Evolutionary conservation across 2,329 filamentous ascomycete genomes (phyloP).

Genomic region (Rhinocladiella similis): DNA sequence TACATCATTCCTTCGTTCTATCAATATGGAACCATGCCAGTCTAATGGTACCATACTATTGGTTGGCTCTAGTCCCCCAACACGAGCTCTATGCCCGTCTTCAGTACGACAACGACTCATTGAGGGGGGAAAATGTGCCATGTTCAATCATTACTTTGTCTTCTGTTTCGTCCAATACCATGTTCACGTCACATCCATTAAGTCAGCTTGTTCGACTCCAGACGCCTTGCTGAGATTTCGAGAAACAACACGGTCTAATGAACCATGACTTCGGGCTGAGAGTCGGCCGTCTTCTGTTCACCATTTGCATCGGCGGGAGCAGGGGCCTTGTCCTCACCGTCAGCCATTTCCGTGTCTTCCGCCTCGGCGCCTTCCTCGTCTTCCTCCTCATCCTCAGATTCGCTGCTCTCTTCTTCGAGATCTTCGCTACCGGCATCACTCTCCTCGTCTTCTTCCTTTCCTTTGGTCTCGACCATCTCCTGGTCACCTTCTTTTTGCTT

Average conservation of each 20-base stretch:
- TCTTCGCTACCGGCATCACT: conserved; percentile 78
- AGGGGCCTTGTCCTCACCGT: conserved; percentile 41
- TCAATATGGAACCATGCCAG: background rate
- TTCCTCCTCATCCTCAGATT: conserved; percentile 68
- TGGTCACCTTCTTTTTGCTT: conserved; percentile 60
- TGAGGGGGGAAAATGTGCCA: background rate
- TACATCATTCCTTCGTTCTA: background rate
- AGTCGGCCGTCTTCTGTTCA: conserved; percentile 28
- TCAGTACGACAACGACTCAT: too few species aligned
- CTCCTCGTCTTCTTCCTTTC: conserved; percentile 64
- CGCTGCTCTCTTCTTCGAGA: conserved; percentile 74
- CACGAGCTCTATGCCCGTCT: background rate
- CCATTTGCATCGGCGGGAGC: conserved; percentile 31
- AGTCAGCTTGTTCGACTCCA: conserved; percentile 5
- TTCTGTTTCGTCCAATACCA: conserved; percentile 4
- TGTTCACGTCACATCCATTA: background rate
- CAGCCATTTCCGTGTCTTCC: conserved; percentile 58
- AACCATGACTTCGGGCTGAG: conserved; percentile 47
- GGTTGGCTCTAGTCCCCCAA: background rate
- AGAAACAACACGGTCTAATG: conserved; percentile 35
- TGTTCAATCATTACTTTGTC: background rate
- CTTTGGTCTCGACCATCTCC: conserved; percentile 69
- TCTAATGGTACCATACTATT: background rate
- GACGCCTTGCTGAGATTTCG: conserved; percentile 14
- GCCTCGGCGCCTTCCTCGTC: conserved; percentile 60